Conservation (phyloP, 805 yeast genomes). For the Teunomyces funiuensis region DNA sequence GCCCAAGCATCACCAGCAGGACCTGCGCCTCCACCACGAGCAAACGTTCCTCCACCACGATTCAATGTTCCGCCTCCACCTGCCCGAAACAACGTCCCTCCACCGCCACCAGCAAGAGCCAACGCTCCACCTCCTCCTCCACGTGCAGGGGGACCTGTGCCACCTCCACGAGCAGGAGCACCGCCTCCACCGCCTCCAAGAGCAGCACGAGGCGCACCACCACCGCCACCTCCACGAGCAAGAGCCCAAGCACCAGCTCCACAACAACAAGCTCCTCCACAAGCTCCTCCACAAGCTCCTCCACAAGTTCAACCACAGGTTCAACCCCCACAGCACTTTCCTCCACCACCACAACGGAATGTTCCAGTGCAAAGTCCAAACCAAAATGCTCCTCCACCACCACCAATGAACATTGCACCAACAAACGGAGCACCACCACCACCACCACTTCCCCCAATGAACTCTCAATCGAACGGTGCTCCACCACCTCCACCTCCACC, state of each 20-base stretch:
- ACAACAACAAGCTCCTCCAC: slow-evolving; percentile 11
- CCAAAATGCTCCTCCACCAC: slow-evolving; percentile 4
- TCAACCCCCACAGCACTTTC: slow-evolving; percentile 9
- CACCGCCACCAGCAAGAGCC: slow-evolving; percentile 20
- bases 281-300: slow-evolving; percentile 17
- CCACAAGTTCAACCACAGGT: slow-evolving; percentile 17
- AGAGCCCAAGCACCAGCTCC: slow-evolving; percentile 16
- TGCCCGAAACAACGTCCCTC: slow-evolving; percentile 16
- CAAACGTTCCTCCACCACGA: slow-evolving; percentile 4
- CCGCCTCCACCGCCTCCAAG: slow-evolving; percentile 20
- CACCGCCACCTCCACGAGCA: slow-evolving; percentile 16
- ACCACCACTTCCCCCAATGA: slow-evolving; percentile 20
- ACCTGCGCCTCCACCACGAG: slow-evolving; percentile 8
- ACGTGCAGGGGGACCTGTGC: slow-evolving; percentile 16
- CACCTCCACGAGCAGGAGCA: slow-evolving; percentile 11
- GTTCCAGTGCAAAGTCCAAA: slow-evolving; percentile 15
- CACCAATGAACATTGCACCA: too few species aligned
- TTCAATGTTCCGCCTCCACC: slow-evolving; percentile 10
- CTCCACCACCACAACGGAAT: slow-evolving; percentile 10
- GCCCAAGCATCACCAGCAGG: slow-evolving; percentile 21
- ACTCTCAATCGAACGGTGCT: not conserved
- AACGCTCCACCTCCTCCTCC: slow-evolving; percentile 36
- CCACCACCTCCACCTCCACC: slow-evolving; percentile 23
- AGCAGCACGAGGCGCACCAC: slow-evolving; percentile 17
- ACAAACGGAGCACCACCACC: slow-evolving; percentile 20